Percentiles rank a stretch among this genome's conserved stretches.
These are phyloP conservation scores for Fonsecaea pugnacius DNA, from an alignment of 2,329 filamentous ascomycete species.

Conservation along the genomic window DNA sequence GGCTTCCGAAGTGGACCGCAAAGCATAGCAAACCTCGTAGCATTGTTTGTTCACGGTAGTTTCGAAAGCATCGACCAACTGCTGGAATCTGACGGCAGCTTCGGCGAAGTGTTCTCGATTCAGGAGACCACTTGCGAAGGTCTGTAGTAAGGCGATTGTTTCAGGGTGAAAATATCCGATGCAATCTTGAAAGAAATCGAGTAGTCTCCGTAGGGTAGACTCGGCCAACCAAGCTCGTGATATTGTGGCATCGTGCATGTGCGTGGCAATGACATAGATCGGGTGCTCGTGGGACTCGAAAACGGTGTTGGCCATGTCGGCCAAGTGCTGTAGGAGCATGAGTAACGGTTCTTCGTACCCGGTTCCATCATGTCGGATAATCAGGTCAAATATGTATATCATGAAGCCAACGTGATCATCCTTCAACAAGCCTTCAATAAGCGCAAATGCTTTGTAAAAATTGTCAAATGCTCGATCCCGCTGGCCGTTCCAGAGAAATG, in stretches of 20 bases:
- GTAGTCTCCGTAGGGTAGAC: conserved; percentile 32
- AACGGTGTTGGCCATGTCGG: conserved; percentile 34
- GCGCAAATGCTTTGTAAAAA: conserved; percentile 35
- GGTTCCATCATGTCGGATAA: conserved; percentile 37
- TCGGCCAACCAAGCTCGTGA: conserved; percentile 35
- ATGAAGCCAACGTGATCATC: conserved; percentile 38
- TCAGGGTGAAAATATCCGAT: conserved; percentile 38
- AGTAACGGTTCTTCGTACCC: conserved; percentile 37
- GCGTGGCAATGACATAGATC: conserved; percentile 35
- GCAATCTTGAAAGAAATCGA: conserved; percentile 38
- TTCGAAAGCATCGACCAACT: conserved; percentile 37
- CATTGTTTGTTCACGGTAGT: conserved; percentile 34
- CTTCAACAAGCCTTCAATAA: conserved; percentile 36
- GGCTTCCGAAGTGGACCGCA: conserved; percentile 36
- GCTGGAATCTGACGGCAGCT: conserved; percentile 37
- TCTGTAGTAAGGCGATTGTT: conserved; percentile 37
- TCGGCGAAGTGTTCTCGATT: conserved; percentile 36
- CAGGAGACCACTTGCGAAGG: conserved; percentile 36
- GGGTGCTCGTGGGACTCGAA: conserved; percentile 34
- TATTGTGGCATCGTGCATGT: conserved; percentile 29
- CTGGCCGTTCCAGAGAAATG: conserved; percentile 37
- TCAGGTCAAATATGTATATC: conserved; percentile 38
- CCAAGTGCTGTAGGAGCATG: conserved; percentile 35
- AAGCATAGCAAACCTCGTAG: conserved; percentile 37
- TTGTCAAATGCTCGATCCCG: conserved; percentile 35